These are phyloP conservation scores for Tulasnella sp. DNA, from an alignment of 768 basidiomycete species.

Conservation along the genomic window DNA sequence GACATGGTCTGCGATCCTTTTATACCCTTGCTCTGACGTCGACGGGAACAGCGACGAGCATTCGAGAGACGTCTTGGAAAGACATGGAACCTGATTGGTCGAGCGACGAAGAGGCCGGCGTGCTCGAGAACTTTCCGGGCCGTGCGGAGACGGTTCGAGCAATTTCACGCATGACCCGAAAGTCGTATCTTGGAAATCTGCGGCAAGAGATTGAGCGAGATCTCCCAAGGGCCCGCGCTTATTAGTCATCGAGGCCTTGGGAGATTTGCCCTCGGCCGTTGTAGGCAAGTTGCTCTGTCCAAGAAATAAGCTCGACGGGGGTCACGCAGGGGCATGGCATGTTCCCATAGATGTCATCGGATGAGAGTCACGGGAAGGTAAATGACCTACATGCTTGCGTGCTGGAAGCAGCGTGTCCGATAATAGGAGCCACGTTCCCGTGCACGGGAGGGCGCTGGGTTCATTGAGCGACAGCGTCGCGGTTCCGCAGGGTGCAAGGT, in stretches of 20 bases:
- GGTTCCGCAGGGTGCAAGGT: background rate
- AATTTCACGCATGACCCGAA: background rate
- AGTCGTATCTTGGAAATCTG: background rate
- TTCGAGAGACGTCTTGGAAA: background rate
- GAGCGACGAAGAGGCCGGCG: background rate
- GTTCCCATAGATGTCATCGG: background rate
- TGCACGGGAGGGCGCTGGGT: background rate
- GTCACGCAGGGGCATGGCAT: background rate
- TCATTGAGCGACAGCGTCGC: background rate
- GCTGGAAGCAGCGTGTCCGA: background rate
- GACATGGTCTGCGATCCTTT: background rate
- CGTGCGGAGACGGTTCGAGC: background rate
- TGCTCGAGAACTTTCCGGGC: background rate
- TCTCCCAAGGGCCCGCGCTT: background rate
- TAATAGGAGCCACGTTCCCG: background rate
- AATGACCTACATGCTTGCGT: background rate
- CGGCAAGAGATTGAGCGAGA: background rate
- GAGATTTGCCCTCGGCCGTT: conserved; percentile 6
- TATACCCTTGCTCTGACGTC: background rate
- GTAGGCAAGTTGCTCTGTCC: background rate
- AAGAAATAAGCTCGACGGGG: background rate
- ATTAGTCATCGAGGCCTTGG: background rate
- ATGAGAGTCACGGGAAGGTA: background rate
- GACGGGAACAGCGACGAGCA: background rate
- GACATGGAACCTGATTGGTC: background rate